Percentiles rank a stretch among this genome's conserved stretches.
Evolutionary conservation across 257 asterid genomes (phyloP).

Genomic region (Solanum arcanum): DNA sequence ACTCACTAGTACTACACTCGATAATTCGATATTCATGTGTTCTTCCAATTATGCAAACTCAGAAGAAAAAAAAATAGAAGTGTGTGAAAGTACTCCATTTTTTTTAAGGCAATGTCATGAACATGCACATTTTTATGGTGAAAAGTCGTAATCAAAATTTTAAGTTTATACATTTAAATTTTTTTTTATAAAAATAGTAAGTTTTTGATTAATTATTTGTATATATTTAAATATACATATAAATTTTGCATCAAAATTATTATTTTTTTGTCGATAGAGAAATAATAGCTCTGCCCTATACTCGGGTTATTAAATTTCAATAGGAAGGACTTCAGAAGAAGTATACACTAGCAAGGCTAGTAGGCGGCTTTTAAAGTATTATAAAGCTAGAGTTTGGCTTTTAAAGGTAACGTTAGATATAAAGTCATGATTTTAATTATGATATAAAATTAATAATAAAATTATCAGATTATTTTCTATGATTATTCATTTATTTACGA

Average conservation of each 20-base stretch:
- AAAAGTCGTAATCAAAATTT: neutral
- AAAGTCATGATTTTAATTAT: neutral
- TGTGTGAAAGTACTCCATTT: neutral
- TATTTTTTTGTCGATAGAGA: neutral
- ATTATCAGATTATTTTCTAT: neutral
- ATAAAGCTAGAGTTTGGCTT: neutral
- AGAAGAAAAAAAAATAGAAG: neutral
- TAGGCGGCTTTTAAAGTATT: neutral
- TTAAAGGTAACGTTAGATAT: neutral
- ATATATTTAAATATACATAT: neutral
- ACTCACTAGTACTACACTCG: neutral
- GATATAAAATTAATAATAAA: no score
- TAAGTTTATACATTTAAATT: neutral
- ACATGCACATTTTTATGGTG: neutral
- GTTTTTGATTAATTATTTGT: neutral
- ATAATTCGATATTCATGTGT: neutral
- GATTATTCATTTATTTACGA: neutral
- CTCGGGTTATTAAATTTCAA: neutral
- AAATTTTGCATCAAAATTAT: neutral
- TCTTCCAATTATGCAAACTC: neutral
- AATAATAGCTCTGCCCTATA: neutral
- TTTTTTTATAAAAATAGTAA: no score
- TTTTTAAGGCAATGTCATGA: neutral
- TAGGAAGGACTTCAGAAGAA: neutral
- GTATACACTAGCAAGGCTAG: neutral